Conservation (phyloP, 139 green algal genomes). For the Asterochloris erici region DNA sequence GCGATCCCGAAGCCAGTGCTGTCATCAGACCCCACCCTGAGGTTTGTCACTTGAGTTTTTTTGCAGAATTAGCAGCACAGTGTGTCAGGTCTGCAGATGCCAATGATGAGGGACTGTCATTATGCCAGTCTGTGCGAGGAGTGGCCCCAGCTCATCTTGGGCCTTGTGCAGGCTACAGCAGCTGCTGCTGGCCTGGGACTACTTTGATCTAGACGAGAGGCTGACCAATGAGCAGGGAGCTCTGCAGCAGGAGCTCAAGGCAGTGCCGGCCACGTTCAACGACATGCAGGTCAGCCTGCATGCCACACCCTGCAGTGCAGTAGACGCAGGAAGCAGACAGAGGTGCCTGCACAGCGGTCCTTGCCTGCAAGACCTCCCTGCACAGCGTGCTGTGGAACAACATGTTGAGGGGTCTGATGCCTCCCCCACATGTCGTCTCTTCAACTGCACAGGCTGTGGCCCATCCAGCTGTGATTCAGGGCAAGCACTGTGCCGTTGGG, state of each 20-base stretch:
- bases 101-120: no score
- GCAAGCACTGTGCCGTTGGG: no score
- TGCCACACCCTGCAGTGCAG: neutral
- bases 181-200: slow-evolving; percentile 78
- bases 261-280: slow-evolving; percentile 46
- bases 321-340: neutral
- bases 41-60: no score
- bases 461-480: no score
- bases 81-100: no score
- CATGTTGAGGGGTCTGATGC: neutral
- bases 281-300: slow-evolving; percentile 28
- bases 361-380: neutral
- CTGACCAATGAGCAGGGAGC: slow-evolving; percentile 20
- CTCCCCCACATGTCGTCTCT: neutral
- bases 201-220: slow-evolving; percentile 60
- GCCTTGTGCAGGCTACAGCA: slow-evolving; percentile 46
- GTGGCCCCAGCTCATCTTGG: no score
- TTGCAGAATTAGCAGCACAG: no score
- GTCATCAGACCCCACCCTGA: no score
- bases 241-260: slow-evolving; percentile 28
- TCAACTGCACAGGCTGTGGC: neutral
- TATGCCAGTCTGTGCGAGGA: no score
- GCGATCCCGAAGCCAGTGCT: no score
- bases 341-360: neutral
- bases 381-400: neutral